Percentiles rank a stretch among this genome's conserved stretches.
Conservation (phyloP, 345 rosid species). For the Murraya koenigii region DNA sequence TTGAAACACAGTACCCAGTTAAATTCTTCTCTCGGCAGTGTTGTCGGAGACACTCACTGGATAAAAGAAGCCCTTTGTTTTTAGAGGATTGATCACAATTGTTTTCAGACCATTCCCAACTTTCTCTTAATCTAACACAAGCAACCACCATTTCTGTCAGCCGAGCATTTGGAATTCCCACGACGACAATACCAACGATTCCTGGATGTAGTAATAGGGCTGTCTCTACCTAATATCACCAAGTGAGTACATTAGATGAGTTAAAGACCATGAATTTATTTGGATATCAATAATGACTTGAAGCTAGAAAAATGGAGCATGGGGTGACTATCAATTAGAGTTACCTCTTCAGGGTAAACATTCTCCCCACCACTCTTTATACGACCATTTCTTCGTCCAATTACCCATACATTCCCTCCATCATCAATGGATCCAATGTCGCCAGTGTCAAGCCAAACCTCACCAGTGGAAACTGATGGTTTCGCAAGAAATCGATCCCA, state of each 20-base stretch:
- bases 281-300: background rate
- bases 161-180: slow-evolving; percentile 62
- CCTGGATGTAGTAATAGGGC: slow-evolving; percentile 59
- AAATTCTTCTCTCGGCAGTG: slow-evolving; percentile 51
- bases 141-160: slow-evolving; percentile 75
- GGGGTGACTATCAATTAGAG: background rate
- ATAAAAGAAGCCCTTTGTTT: slow-evolving; percentile 28
- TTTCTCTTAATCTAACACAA: slow-evolving; percentile 52
- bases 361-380: slow-evolving; percentile 91
- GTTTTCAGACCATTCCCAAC: slow-evolving; percentile 61
- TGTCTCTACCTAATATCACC: slow-evolving; percentile 53
- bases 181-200: slow-evolving; percentile 45
- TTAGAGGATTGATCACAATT: slow-evolving; percentile 3
- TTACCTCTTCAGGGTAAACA: slow-evolving; percentile 87
- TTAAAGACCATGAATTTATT: background rate
- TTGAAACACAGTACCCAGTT: slow-evolving; percentile 42
- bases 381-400: slow-evolving; percentile 65
- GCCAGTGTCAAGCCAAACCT: slow-evolving; percentile 78
- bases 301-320: background rate
- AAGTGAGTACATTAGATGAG: slow-evolving; percentile 8
- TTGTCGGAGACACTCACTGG: slow-evolving; percentile 47
- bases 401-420: slow-evolving; percentile 69
- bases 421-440: slow-evolving; percentile 67
- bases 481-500: slow-evolving; percentile 45
- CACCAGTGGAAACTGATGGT: slow-evolving; percentile 22